Evolutionary conservation across 2,329 filamentous ascomycete genomes (phyloP).

Genomic region (Ophiostoma novo-ulmi): DNA sequence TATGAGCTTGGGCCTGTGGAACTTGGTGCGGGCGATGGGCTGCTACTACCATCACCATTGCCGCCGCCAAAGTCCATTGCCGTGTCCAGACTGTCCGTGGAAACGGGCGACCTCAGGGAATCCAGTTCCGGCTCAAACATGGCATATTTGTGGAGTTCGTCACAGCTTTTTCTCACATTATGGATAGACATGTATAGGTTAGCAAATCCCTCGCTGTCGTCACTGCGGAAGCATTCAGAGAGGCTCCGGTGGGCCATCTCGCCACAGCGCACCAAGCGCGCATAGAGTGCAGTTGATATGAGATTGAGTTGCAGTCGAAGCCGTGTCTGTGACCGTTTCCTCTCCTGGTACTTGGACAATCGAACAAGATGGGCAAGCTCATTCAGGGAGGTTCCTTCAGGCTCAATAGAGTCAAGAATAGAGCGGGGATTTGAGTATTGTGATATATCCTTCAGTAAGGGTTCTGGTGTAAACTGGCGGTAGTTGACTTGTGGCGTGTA

Average conservation of each 20-base stretch:
- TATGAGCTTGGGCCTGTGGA: background rate
- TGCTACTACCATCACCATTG: background rate
- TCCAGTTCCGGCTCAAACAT: conserved; percentile 69
- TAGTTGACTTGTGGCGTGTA: conserved; percentile 38
- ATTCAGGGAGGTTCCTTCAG: conserved; percentile 64
- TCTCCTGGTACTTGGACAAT: conserved; percentile 74
- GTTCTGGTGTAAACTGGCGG: conserved; percentile 40
- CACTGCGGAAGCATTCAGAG: conserved; percentile 70
- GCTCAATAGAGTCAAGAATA: conserved; percentile 43
- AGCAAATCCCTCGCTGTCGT: conserved; percentile 73
- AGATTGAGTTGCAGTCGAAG: conserved; percentile 69
- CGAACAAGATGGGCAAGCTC: conserved; percentile 74
- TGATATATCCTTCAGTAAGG: conserved; percentile 62
- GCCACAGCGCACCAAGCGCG: conserved; percentile 67
- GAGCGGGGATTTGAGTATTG: conserved; percentile 60
- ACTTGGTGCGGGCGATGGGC: background rate
- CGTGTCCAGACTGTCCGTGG: conserved; percentile 48
- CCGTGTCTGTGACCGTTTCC: conserved; percentile 68
- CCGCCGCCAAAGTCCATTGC: conserved; percentile 33
- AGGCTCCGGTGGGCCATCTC: conserved; percentile 70
- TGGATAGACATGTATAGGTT: conserved; percentile 71
- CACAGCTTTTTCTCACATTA: conserved; percentile 72
- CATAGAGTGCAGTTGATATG: conserved; percentile 68
- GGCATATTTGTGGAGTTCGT: conserved; percentile 65
- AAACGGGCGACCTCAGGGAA: conserved; percentile 48